phyloP scores from a whole-genome alignment of 1,284 basidiomycete genomes.

The Papiliotrema nemorosa region DNA sequence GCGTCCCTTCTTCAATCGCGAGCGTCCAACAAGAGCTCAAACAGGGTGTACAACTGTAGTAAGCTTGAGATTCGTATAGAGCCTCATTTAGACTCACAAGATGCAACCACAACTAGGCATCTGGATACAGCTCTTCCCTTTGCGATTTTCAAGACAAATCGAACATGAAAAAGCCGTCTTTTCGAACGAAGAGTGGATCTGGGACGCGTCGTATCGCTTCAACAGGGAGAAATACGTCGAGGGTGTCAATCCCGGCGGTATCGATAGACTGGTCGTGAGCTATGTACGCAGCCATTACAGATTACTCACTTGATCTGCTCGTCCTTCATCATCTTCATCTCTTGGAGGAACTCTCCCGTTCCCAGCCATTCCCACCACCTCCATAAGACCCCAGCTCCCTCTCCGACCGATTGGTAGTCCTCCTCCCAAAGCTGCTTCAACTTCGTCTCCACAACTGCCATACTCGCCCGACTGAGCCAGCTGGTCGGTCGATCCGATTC shows the following conservation, averaged over 20 bases:
- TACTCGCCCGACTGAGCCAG: constrained; percentile 22
- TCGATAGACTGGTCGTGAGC: constrained; percentile 13
- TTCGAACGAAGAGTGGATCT: constrained; percentile 36
- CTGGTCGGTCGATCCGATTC: constrained; percentile 2
- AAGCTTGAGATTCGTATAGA: background rate
- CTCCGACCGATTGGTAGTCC: constrained; percentile 18
- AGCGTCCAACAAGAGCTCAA: constrained; percentile 42
- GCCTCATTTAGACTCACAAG: constrained; percentile 26
- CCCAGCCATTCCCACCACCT: constrained; percentile 46
- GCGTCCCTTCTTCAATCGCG: constrained; percentile 44
- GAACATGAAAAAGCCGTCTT: constrained; percentile 40
- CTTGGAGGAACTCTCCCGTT: constrained; percentile 28
- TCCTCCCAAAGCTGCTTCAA: constrained; percentile 23
- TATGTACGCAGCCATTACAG: background rate
- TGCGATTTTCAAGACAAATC: constrained; percentile 46
- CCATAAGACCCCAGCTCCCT: constrained; percentile 38
- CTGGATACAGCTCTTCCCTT: constrained; percentile 39
- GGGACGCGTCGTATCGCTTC: constrained; percentile 29
- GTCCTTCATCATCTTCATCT: constrained; percentile 15
- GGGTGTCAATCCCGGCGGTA: constrained; percentile 21
- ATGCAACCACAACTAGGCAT: constrained; percentile 41
- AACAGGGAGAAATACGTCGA: constrained; percentile 33
- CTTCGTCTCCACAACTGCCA: constrained; percentile 10
- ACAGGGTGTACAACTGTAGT: constrained; percentile 38
- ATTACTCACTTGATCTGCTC: constrained; percentile 14